Conservation (phyloP, 495 filamentous ascomycete genomes). For the Paragyromitra xinjiangensis region DNA sequence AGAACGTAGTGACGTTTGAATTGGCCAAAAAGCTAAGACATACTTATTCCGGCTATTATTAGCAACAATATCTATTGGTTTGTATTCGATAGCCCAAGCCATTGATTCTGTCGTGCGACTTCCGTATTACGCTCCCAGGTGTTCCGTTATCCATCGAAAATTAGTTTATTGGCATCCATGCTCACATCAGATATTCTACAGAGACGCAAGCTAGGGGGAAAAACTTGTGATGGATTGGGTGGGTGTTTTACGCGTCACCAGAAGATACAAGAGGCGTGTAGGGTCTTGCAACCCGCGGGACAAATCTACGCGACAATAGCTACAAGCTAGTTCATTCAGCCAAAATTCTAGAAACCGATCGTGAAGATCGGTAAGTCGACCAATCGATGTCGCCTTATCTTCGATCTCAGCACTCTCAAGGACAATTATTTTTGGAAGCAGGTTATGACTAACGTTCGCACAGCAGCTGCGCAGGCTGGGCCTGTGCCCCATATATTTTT, state of each 20-base stretch:
- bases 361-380: constrained; percentile 4
- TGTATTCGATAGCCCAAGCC: not conserved
- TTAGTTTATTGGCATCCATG: too few species aligned
- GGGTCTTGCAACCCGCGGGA: not conserved
- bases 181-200: too few species aligned
- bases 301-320: not conserved
- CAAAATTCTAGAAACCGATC: not conserved
- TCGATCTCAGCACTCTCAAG: not conserved
- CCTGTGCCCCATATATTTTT: too few species aligned
- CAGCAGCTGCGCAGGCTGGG: too few species aligned
- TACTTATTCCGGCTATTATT: constrained; percentile 13
- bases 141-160: too few species aligned
- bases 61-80: constrained; percentile 15
- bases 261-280: not conserved
- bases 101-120: not conserved
- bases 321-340: not conserved
- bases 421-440: not conserved
- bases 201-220: too few species aligned
- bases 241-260: too few species aligned
- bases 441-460: too few species aligned
- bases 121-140: too few species aligned
- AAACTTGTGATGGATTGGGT: too few species aligned
- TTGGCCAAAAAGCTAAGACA: constrained; percentile 10
- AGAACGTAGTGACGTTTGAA: not conserved
- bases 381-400: not conserved